A percentile compares a stretch with the other conserved stretches of the same genome.
These are phyloP conservation scores for Pichia sp. DNA, from an alignment of 1,139 yeast genomes.

Conservation along the genomic window DNA sequence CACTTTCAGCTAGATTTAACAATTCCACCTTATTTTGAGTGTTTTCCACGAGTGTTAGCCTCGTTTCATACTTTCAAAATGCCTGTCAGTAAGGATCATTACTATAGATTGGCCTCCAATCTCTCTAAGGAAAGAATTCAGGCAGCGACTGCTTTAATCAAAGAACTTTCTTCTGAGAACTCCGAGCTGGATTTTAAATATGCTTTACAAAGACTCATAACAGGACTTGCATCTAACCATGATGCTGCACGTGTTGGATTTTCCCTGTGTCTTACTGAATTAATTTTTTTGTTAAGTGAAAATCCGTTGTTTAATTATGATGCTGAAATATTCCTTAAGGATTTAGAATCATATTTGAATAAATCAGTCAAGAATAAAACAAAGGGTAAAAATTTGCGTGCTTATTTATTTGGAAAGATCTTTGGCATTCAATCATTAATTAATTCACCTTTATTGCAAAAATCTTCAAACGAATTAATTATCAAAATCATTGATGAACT, in stretches of 20 bases:
- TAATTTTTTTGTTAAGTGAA: slow-evolving; percentile 41
- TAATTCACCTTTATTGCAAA: slow-evolving; percentile 36
- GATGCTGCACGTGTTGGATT: slow-evolving; percentile 85
- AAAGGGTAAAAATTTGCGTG: slow-evolving; percentile 78
- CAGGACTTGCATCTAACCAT: slow-evolving; percentile 75
- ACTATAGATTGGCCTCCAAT: slow-evolving; percentile 74
- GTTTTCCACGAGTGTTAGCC: not conserved
- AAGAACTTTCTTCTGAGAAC: slow-evolving; percentile 45
- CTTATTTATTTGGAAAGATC: slow-evolving; percentile 71
- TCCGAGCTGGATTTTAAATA: slow-evolving; percentile 65
- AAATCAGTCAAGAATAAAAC: slow-evolving; percentile 41
- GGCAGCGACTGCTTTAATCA: slow-evolving; percentile 63
- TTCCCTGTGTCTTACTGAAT: slow-evolving; percentile 80
- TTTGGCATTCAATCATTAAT: slow-evolving; percentile 78
- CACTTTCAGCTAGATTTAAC: not conserved
- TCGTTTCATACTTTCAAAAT: slow-evolving; percentile 19
- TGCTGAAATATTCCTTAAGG: slow-evolving; percentile 39
- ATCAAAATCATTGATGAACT: slow-evolving; percentile 31
- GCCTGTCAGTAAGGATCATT: slow-evolving; percentile 66
- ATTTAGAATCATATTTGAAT: slow-evolving; percentile 27
- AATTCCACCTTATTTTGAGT: no score
- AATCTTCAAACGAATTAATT: slow-evolving; percentile 25
- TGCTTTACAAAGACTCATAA: slow-evolving; percentile 68
- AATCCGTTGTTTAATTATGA: slow-evolving; percentile 23
- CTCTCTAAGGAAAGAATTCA: slow-evolving; percentile 62